These are phyloP conservation scores for Pestalotiopsis sp. DNA, from an alignment of 2,329 filamentous ascomycete species.

Conservation along the genomic window DNA sequence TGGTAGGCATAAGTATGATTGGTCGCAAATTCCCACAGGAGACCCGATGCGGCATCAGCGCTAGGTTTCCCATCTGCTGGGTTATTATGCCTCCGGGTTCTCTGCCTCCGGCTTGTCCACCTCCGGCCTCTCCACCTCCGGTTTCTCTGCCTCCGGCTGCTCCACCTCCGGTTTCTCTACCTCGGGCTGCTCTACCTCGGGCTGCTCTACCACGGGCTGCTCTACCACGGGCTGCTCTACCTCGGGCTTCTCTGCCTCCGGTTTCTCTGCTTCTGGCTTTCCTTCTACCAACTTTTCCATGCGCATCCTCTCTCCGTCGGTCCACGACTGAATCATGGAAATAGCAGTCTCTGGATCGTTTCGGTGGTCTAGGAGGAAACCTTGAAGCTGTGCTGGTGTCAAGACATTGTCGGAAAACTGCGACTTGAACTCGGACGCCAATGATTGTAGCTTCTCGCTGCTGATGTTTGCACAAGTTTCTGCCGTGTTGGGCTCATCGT, in stretches of 20 bases:
- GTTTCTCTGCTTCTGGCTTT: neutral
- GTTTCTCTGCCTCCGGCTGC: neutral
- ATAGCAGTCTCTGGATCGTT: conserved; percentile 5
- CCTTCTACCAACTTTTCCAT: neutral
- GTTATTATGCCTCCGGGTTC: no score
- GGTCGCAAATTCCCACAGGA: no score
- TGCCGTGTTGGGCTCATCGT: conserved; percentile 20
- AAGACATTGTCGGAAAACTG: conserved; percentile 25
- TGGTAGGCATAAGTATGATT: no score
- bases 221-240: neutral
- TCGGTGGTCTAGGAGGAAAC: conserved; percentile 23
- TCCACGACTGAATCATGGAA: neutral
- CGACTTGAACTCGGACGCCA: conserved; percentile 14
- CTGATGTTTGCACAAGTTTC: conserved; percentile 19
- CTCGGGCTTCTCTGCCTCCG: neutral
- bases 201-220: no score
- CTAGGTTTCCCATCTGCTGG: no score
- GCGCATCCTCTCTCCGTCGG: neutral
- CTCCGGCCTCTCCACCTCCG: neutral
- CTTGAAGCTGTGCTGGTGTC: conserved; percentile 29
- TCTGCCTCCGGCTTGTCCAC: no score
- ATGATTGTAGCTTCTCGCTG: conserved; percentile 16
- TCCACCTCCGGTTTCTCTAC: neutral
- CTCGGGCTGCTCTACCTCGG: neutral
- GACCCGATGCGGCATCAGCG: no score